These are phyloP conservation scores for Penicillium italicum DNA, from an alignment of 2,329 filamentous ascomycete genomes.

Conservation along the genomic window DNA sequence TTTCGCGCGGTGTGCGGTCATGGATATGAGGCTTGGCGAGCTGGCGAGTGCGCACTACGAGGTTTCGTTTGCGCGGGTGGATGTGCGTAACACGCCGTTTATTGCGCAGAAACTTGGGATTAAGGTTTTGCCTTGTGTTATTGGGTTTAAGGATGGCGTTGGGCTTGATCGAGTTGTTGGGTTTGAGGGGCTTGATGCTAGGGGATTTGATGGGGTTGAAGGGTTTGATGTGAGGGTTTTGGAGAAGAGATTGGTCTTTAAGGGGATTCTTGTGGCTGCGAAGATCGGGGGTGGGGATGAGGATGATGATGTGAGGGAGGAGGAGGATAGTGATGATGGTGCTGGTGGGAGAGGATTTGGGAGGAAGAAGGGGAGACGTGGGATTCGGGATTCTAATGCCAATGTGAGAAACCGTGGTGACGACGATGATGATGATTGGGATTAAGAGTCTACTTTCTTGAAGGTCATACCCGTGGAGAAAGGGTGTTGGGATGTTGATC, in stretches of 20 bases:
- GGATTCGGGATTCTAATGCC: conserved; percentile 33
- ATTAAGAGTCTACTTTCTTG: conserved; percentile 30
- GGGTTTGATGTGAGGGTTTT: conserved; percentile 41
- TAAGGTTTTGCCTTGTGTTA: conserved; percentile 47
- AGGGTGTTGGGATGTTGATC: not conserved
- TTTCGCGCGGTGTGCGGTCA: conserved; percentile 59
- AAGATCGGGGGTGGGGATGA: conserved; percentile 28
- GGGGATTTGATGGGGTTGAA: conserved; percentile 38
- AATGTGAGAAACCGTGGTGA: conserved; percentile 25
- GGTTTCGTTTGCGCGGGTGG: conserved; percentile 44
- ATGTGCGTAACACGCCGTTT: conserved; percentile 47
- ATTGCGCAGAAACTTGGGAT: conserved; percentile 48
- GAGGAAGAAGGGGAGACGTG: conserved; percentile 14
- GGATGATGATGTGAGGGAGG: conserved; percentile 25
- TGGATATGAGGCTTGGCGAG: conserved; percentile 57
- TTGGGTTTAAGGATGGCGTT: conserved; percentile 48
- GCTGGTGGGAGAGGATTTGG: conserved; percentile 10
- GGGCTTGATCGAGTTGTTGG: conserved; percentile 45
- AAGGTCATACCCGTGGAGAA: not conserved
- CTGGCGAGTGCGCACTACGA: conserved; percentile 41
- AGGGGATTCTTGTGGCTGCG: conserved; percentile 37
- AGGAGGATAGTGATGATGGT: conserved; percentile 26
- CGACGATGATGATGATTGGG: conserved; percentile 47
- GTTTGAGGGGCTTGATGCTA: conserved; percentile 45
- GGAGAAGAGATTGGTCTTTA: conserved; percentile 42